Conservation (phyloP, 1,284 basidiomycete genomes). For the Blastosporella zonata region DNA sequence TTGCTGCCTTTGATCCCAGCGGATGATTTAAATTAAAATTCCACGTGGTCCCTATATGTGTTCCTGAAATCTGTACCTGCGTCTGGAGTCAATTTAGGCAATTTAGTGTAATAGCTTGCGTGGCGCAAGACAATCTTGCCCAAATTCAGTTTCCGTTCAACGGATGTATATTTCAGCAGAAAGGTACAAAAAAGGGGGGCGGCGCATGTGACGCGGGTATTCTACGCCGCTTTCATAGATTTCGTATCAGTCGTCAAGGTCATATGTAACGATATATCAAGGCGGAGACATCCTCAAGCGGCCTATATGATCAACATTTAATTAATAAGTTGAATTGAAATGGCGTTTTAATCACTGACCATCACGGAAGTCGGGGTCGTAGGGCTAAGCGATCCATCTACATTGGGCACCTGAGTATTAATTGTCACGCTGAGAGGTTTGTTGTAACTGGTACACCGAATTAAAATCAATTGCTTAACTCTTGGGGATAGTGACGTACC, state of each 20-base stretch:
- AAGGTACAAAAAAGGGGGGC: background rate
- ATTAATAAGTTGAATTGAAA: too few relatives aligned
- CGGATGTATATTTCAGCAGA: background rate
- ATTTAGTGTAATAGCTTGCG: background rate
- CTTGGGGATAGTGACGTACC: constrained; percentile 33
- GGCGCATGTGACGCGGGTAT: too few relatives aligned
- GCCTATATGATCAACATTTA: too few relatives aligned
- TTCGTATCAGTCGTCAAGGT: too few relatives aligned
- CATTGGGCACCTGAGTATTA: constrained; percentile 18
- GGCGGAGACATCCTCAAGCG: too few relatives aligned
- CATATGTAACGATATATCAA: too few relatives aligned
- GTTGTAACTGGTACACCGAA: constrained; percentile 46
- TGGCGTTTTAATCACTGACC: background rate
- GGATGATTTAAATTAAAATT: background rate
- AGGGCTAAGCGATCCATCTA: constrained; percentile 19
- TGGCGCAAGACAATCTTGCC: background rate
- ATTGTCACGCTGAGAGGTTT: constrained; percentile 45
- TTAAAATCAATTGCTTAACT: background rate
- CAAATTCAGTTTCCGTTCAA: background rate
- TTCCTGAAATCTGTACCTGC: background rate
- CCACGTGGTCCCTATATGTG: background rate
- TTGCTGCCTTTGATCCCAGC: constrained; percentile 67
- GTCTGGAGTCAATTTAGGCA: background rate
- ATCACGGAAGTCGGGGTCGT: constrained; percentile 7
- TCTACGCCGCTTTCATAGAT: too few relatives aligned